Evolutionary conservation across 257 asterid genomes (phyloP).

Genomic region (Nicotiana attenuata): DNA sequence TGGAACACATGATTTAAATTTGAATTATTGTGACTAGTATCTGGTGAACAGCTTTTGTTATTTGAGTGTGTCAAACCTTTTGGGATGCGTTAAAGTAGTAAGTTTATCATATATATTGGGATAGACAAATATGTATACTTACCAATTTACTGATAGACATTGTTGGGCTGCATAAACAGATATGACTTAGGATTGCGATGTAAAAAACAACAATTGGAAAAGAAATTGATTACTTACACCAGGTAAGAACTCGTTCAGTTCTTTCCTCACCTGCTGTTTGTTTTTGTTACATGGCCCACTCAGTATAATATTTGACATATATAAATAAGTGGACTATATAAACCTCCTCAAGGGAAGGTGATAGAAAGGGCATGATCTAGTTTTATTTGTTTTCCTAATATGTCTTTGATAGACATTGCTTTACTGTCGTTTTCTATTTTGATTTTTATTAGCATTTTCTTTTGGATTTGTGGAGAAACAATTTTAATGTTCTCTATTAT

Average conservation of each 20-base stretch:
- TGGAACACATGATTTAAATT: background rate
- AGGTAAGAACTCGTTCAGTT: no score
- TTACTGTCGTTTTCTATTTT: background rate
- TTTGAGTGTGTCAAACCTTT: background rate
- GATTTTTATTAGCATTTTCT: slow-evolving; percentile 6
- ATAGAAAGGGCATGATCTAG: background rate
- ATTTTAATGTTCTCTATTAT: background rate
- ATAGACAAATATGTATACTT: background rate
- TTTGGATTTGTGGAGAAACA: slow-evolving; percentile 9
- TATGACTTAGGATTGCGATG: background rate
- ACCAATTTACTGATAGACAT: background rate
- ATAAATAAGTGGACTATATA: background rate
- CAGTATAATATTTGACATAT: background rate
- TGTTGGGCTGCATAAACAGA: background rate
- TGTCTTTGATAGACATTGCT: background rate
- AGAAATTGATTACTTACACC: background rate
- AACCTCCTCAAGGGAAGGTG: background rate
- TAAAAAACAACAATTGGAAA: background rate
- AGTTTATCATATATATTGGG: background rate
- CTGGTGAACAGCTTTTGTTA: background rate
- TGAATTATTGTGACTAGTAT: background rate
- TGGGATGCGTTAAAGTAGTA: background rate
- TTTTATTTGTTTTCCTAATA: background rate
- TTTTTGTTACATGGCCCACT: background rate
- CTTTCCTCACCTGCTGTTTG: no score